Conservation (phyloP, 176 grass and related monocot genomes). For the Bromus sterilis region DNA sequence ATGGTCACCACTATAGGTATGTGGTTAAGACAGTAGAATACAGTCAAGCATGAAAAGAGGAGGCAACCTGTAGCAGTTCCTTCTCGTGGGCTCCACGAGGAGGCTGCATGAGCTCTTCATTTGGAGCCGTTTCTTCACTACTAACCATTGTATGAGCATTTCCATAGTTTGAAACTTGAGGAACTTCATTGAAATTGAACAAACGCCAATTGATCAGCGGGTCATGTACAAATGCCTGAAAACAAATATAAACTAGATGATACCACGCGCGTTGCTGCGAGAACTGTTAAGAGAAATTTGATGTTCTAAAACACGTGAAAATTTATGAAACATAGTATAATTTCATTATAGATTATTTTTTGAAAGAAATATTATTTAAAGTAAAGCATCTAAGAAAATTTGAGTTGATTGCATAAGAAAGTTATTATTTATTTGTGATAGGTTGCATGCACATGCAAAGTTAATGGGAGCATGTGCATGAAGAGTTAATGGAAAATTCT, state of each 20-base stretch:
- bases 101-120: slow-evolving; percentile 67
- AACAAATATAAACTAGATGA: slow-evolving; percentile 5
- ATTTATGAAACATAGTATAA: too few species aligned
- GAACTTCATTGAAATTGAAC: slow-evolving; percentile 99
- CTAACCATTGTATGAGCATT: slow-evolving; percentile 65
- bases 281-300: too few species aligned
- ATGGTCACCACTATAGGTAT: neutral
- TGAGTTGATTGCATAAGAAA: too few species aligned
- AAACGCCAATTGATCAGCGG: slow-evolving; percentile 96
- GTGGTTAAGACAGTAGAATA: neutral
- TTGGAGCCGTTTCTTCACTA: slow-evolving; percentile 59
- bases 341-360: too few species aligned
- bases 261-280: too few species aligned
- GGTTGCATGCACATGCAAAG: too few species aligned
- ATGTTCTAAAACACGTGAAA: too few species aligned
- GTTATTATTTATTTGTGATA: too few species aligned
- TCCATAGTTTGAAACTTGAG: slow-evolving; percentile 82
- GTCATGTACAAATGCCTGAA: slow-evolving; percentile 98
- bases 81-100: slow-evolving; percentile 73
- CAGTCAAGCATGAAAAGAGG: neutral
- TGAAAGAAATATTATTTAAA: too few species aligned
- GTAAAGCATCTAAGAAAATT: too few species aligned
- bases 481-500: too few species aligned
- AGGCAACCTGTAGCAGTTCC: slow-evolving; percentile 80
- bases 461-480: too few species aligned